These are phyloP conservation scores for Coprinopsis cinerea DNA, from an alignment of 768 basidiomycete species.

Conservation along the genomic window DNA sequence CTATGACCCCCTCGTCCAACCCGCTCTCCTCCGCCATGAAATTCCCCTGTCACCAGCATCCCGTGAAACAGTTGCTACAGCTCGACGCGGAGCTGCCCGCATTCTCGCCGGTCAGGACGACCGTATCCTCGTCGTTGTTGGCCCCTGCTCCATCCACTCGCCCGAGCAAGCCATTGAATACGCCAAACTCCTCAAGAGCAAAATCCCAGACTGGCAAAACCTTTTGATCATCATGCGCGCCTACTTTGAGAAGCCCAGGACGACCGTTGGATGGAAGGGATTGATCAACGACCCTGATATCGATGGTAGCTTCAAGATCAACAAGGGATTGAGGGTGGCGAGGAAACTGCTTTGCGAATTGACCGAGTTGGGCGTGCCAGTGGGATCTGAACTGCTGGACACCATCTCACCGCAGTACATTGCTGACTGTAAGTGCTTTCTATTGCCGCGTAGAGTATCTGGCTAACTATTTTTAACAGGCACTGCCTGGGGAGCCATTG, in stretches of 20 bases:
- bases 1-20: constrained; percentile 95
- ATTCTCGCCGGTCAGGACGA: constrained; percentile 83
- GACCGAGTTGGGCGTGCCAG: constrained; percentile 83
- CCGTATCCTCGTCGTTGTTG: constrained; percentile 84
- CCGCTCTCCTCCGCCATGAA: constrained; percentile 85
- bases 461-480: constrained; percentile 39
- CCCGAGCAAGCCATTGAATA: constrained; percentile 81
- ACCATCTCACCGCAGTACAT: constrained; percentile 75
- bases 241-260: constrained; percentile 96
- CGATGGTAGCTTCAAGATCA: constrained; percentile 92
- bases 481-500: constrained; percentile 94
- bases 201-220: constrained; percentile 63
- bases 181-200: constrained; percentile 63
- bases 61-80: constrained; percentile 68
- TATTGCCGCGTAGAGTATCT: constrained; percentile 5
- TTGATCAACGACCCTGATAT: constrained; percentile 93
- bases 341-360: constrained; percentile 89
- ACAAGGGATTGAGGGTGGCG: constrained; percentile 89
- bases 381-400: constrained; percentile 92
- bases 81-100: constrained; percentile 72
- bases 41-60: constrained; percentile 62
- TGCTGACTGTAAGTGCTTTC: constrained; percentile 50
- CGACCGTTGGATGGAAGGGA: constrained; percentile 98
- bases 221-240: constrained; percentile 93
- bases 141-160: constrained; percentile 94